A percentile compares a stretch with the other conserved stretches of the same genome.
phyloP scores from a whole-genome alignment of 1,284 basidiomycete species.

The Apiotrichum gracile region DNA sequence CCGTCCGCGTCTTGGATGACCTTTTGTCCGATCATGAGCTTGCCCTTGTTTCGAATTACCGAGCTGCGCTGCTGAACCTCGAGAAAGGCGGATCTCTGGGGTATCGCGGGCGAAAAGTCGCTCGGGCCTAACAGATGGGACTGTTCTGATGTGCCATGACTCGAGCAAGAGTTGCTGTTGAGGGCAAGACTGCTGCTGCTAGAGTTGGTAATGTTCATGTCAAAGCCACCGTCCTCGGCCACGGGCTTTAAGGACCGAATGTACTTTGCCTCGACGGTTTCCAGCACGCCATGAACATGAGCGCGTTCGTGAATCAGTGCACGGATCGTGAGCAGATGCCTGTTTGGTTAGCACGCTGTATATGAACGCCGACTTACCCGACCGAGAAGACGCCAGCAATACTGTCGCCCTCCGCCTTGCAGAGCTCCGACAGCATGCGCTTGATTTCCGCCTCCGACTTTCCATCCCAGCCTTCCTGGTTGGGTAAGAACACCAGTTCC shows the following conservation, averaged over 20 bases:
- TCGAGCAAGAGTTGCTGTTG: background rate
- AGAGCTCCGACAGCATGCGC: background rate
- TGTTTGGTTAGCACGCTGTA: slow-evolving; percentile 31
- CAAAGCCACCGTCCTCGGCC: background rate
- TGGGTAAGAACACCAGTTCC: slow-evolving; percentile 59
- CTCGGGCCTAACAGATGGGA: background rate
- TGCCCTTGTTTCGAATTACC: slow-evolving; percentile 51
- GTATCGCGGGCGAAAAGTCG: background rate
- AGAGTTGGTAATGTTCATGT: background rate
- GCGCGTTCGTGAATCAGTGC: slow-evolving; percentile 65
- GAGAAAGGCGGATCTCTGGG: slow-evolving; percentile 4
- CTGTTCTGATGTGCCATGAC: background rate
- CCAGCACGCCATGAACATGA: slow-evolving; percentile 64
- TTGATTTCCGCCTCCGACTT: slow-evolving; percentile 52
- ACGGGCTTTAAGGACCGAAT: slow-evolving; percentile 58
- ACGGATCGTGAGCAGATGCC: slow-evolving; percentile 62
- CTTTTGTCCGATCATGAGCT: slow-evolving; percentile 62
- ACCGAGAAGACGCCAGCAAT: slow-evolving; percentile 68
- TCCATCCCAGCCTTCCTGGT: slow-evolving; percentile 62
- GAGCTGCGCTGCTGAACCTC: slow-evolving; percentile 8
- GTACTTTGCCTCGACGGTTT: slow-evolving; percentile 69
- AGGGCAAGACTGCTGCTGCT: background rate
- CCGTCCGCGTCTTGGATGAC: slow-evolving; percentile 56
- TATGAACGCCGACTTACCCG: slow-evolving; percentile 50
- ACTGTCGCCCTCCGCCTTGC: slow-evolving; percentile 48